Percentiles rank a stretch among this genome's conserved stretches.
These are phyloP conservation scores for Pilaira anomala DNA, from an alignment of 192 early-diverging fungal species.

Conservation along the genomic window DNA sequence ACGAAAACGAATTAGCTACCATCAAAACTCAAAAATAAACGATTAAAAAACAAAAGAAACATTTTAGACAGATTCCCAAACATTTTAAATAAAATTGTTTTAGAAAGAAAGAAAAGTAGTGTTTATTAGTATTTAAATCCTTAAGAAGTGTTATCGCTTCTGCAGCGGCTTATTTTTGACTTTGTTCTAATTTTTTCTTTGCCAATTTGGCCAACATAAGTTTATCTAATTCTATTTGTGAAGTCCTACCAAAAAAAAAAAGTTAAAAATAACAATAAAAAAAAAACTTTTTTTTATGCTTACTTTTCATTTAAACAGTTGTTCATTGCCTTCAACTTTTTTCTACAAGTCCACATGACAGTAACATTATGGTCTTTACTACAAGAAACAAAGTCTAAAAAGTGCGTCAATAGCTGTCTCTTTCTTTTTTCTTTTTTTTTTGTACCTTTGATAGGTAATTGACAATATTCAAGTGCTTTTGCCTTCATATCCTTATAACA, in stretches of 20 bases:
- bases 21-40: conserved; percentile 23
- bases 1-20: conserved; percentile 14
- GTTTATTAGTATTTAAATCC: too few relatives aligned
- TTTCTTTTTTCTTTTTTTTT: neutral
- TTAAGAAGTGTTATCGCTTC: too few relatives aligned
- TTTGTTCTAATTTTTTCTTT: neutral
- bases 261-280: neutral
- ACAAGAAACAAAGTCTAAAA: conserved; percentile 49
- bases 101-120: neutral
- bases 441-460: conserved; percentile 46
- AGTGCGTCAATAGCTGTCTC: neutral
- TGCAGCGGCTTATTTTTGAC: too few relatives aligned
- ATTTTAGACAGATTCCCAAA: too few relatives aligned
- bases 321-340: conserved; percentile 49
- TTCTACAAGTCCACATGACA: conserved; percentile 48
- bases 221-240: conserved; percentile 50
- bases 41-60: neutral
- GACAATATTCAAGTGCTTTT: conserved; percentile 49
- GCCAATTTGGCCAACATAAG: conserved; percentile 41
- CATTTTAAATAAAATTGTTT: too few relatives aligned
- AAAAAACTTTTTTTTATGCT: neutral
- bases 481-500: conserved; percentile 51
- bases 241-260: conserved; percentile 41
- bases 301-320: conserved; percentile 48
- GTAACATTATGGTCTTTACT: conserved; percentile 51